Evolutionary conservation across 2,329 filamentous ascomycete genomes (phyloP), one percentile per base, ranked within the genome.

Genomic region (Plenodomus lindquistii): DNA sequence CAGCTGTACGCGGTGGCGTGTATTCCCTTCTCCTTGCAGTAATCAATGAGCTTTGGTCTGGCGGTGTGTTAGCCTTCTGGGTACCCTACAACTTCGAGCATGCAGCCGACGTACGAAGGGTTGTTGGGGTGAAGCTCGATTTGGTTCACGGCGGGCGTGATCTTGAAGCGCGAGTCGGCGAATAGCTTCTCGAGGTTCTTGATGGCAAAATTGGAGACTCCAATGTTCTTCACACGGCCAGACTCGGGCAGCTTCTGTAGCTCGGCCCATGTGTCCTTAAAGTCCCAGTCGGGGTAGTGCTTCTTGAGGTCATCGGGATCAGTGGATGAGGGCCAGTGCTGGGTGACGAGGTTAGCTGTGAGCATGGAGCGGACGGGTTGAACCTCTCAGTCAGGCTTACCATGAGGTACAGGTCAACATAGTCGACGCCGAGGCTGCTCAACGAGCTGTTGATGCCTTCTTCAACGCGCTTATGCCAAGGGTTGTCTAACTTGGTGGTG

Each of bases 121-220:
- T 88, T 86, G 77, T 87, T 87, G 29, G 88, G 88, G 75, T 92
- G 88, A 18, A 91, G 80, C 75, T 92, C 89, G 69, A 91, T 83
- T 75, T 94, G 89, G 81, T 93, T 92, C 58, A 90, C 88, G 16
- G 88, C 86, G 13, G 80, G 81, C 10, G 77, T 73, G 48, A 82
- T 85, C 75, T 85, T 85, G 75, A 79, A 83, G 55, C 77, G 79
- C 10, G 83, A 80, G 60, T 87, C 81, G 60, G 81, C 84, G 53
- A 94, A 78, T 49, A 79, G 80, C 72, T 83, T 88, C 79, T 93
- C 87, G 31, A 94, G 77, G 74, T 94, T 89, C 72, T 78, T 83
- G 70, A 92, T 89, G 55, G 81, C 87, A 71, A 95, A 94, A 81
- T 95, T 95, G 73, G 88, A 91, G 48, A 94, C 87, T 62, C 89